phyloP scores from a whole-genome alignment of 257 asterid species.

The Oldenlandia corymbosa region DNA sequence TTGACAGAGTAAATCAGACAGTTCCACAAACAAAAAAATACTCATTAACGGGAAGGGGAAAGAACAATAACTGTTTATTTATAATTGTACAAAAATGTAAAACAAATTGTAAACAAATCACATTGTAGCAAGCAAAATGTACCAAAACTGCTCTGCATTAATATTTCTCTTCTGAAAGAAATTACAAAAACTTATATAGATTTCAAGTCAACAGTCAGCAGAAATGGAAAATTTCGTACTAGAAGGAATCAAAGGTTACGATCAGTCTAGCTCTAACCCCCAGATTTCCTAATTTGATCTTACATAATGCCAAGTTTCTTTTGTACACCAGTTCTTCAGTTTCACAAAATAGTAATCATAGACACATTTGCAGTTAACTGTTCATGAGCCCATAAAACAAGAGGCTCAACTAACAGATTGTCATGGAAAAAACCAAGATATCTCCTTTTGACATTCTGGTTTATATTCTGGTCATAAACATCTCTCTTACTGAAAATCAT shows the following conservation, averaged over 20 bases:
- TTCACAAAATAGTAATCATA: neutral
- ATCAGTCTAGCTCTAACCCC: too few species aligned
- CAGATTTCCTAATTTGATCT: neutral
- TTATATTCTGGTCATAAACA: too few species aligned
- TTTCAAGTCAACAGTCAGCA: neutral
- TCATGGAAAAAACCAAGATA: neutral
- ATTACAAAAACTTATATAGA: neutral
- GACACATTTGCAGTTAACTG: neutral
- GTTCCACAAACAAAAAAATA: neutral
- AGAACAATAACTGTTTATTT: neutral
- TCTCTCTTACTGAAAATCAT: too few species aligned
- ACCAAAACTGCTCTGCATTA: neutral
- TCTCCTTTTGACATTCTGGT: neutral
- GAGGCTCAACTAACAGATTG: neutral
- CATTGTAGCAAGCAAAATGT: neutral
- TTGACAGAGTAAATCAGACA: conserved; percentile 6
- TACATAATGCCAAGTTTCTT: too few species aligned
- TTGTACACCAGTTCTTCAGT: neutral
- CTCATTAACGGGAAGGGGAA: neutral
- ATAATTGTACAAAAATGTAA: neutral
- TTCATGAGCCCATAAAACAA: neutral
- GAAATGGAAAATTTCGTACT: neutral
- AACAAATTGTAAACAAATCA: neutral
- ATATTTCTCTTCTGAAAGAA: neutral
- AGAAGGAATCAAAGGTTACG: neutral